These are phyloP conservation scores for Sugiyamaella lignohabitans DNA, from an alignment of 805 yeast species.

Conservation along the genomic window DNA sequence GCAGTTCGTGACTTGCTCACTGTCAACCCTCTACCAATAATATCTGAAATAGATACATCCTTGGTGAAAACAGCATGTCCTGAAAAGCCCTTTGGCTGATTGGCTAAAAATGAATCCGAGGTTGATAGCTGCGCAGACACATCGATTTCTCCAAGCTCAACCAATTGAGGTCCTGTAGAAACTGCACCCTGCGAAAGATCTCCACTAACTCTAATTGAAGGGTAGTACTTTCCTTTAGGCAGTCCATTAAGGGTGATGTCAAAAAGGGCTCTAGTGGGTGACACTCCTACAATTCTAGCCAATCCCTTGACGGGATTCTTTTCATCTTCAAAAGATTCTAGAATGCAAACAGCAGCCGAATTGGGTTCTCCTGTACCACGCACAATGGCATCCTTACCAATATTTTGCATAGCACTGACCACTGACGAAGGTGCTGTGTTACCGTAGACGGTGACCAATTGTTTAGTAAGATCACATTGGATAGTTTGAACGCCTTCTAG, in stretches of 20 bases:
- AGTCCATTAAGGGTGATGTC: slow-evolving; percentile 78
- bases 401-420: slow-evolving; percentile 57
- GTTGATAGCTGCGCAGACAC: slow-evolving; percentile 13
- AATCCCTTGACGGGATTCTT: slow-evolving; percentile 72
- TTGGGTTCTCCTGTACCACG: slow-evolving; percentile 86
- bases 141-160: slow-evolving; percentile 31
- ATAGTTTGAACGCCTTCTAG: slow-evolving; percentile 45
- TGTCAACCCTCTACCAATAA: slow-evolving; percentile 60
- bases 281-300: slow-evolving; percentile 72
- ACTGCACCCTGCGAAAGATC: slow-evolving; percentile 52
- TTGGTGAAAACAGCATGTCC: slow-evolving; percentile 39
- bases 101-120: slow-evolving; percentile 3
- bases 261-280: slow-evolving; percentile 48
- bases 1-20: slow-evolving; percentile 26
- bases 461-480: slow-evolving; percentile 50
- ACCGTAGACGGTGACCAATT: slow-evolving; percentile 65
- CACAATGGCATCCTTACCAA: slow-evolving; percentile 85
- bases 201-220: slow-evolving; percentile 64
- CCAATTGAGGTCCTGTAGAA: slow-evolving; percentile 30
- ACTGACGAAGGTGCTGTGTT: slow-evolving; percentile 68
- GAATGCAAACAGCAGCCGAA: slow-evolving; percentile 84
- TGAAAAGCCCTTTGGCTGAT: slow-evolving; percentile 16
- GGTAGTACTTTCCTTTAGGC: slow-evolving; percentile 57
- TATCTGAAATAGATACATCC: slow-evolving; percentile 44
- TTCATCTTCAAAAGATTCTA: slow-evolving; percentile 58